A percentile compares a stretch with the other conserved stretches of the same genome.
These are phyloP conservation scores for Termitomyces sp. DNA, from an alignment of 768 basidiomycete species.

Conservation along the genomic window DNA sequence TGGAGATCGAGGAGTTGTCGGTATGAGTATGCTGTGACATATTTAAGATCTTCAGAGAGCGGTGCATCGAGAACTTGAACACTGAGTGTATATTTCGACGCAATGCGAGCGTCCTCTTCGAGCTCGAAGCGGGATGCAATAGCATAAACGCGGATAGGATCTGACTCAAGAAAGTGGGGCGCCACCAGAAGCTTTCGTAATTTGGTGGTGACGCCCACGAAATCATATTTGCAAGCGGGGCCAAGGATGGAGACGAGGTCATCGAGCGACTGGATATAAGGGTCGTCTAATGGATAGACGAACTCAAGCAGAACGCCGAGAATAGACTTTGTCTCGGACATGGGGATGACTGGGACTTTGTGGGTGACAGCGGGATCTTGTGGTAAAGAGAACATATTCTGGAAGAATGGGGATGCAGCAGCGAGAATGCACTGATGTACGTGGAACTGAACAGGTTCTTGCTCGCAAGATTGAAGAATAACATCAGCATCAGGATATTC, in stretches of 20 bases:
- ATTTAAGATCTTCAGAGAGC: constrained; percentile 54
- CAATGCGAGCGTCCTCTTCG: constrained; percentile 54
- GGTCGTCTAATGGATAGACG: constrained; percentile 58
- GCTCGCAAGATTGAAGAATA: constrained; percentile 38
- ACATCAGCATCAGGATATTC: constrained; percentile 46
- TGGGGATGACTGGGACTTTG: constrained; percentile 40
- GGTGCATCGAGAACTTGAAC: constrained; percentile 51
- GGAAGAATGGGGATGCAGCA: constrained; percentile 62
- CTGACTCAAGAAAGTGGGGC: constrained; percentile 37
- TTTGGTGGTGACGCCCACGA: constrained; percentile 34
- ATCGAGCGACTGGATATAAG: constrained; percentile 44
- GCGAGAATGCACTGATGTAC: constrained; percentile 60
- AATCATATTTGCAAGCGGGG: constrained; percentile 62
- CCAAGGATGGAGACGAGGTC: constrained; percentile 44
- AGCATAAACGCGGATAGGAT: constrained; percentile 62
- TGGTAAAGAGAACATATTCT: constrained; percentile 62
- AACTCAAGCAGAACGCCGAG: constrained; percentile 50
- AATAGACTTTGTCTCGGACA: constrained; percentile 42
- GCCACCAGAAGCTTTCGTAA: constrained; percentile 51
- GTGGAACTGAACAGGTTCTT: constrained; percentile 40
- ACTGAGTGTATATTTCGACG: constrained; percentile 52
- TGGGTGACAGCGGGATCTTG: constrained; percentile 27
- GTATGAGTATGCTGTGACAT: constrained; percentile 65
- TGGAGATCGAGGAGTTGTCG: constrained; percentile 60
- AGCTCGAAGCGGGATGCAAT: constrained; percentile 63